A percentile compares a stretch with the other conserved stretches of the same genome.
These are phyloP conservation scores for Tulasnella sp. DNA, from an alignment of 768 basidiomycete species.

Conservation along the genomic window DNA sequence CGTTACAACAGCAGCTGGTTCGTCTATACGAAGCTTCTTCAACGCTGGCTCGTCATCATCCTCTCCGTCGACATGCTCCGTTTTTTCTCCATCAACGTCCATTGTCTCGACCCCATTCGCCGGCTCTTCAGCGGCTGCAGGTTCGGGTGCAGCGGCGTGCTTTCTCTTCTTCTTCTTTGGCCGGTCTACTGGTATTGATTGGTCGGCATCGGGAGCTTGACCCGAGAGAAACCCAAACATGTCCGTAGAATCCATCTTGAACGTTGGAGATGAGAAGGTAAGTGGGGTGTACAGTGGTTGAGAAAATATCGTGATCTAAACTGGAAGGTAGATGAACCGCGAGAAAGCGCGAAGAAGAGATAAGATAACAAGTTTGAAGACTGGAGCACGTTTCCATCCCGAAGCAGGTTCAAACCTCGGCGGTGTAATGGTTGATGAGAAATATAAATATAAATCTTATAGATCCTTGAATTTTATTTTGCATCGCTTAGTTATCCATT, in stretches of 20 bases:
- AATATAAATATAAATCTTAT: too few relatives aligned
- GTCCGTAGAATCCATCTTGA: slow-evolving; percentile 36
- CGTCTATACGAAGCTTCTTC: slow-evolving; percentile 59
- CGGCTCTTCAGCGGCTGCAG: neutral
- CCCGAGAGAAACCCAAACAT: slow-evolving; percentile 61
- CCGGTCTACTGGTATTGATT: slow-evolving; percentile 22
- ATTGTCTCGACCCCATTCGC: slow-evolving; percentile 38
- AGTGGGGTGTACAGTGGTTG: neutral
- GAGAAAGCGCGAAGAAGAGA: neutral
- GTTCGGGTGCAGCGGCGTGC: slow-evolving; percentile 23
- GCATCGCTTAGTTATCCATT: too few relatives aligned
- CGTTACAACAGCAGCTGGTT: slow-evolving; percentile 70
- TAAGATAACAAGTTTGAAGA: too few relatives aligned
- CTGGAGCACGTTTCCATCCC: too few relatives aligned
- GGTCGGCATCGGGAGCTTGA: slow-evolving; percentile 12
- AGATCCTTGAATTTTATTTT: neutral
- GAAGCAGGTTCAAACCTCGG: neutral
- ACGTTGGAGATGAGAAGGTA: neutral
- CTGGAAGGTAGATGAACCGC: neutral
- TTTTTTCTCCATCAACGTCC: slow-evolving; percentile 35
- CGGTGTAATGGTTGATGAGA: too few relatives aligned
- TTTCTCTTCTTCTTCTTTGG: slow-evolving; percentile 34
- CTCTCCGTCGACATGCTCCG: slow-evolving; percentile 45
- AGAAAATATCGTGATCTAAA: slow-evolving; percentile 17
- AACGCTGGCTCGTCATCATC: slow-evolving; percentile 33